Evolutionary conservation across 495 filamentous ascomycete genomes (phyloP).

Genomic region (Geopyxis carbonaria): DNA sequence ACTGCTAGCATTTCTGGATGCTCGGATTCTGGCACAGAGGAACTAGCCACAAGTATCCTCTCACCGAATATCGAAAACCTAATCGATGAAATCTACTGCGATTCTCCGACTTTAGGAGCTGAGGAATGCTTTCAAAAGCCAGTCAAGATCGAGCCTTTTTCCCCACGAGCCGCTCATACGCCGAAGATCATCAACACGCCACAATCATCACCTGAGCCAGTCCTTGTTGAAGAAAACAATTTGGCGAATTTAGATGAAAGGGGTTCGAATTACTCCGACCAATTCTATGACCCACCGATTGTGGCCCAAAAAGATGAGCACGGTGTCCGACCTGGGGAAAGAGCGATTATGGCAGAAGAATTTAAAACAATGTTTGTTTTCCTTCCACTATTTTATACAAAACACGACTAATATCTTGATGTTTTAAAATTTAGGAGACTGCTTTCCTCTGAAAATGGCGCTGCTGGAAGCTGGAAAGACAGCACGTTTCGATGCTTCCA

Average conservation of each 20-base stretch:
- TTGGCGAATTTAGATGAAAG: no score
- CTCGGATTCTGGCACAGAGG: no score
- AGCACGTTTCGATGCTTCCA: conserved; percentile 17
- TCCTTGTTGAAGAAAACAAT: no score
- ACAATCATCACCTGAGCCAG: no score
- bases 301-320: no score
- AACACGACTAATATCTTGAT: neutral
- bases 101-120: conserved; percentile 2
- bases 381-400: neutral
- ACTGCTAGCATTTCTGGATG: no score
- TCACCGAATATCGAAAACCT: no score
- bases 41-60: no score
- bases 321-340: conserved; percentile 15
- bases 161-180: neutral
- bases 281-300: no score
- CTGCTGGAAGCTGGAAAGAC: conserved; percentile 12
- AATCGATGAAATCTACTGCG: conserved; percentile 4
- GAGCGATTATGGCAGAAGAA: conserved; percentile 16
- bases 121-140: neutral
- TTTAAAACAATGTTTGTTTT: conserved; percentile 10
- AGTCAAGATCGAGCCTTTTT: neutral
- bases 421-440: conserved; percentile 13
- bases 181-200: no score
- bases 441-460: no score
- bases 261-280: no score